These are phyloP conservation scores for Tolypocladium cylindrosporum DNA, from an alignment of 2,329 filamentous ascomycete species.

Conservation along the genomic window DNA sequence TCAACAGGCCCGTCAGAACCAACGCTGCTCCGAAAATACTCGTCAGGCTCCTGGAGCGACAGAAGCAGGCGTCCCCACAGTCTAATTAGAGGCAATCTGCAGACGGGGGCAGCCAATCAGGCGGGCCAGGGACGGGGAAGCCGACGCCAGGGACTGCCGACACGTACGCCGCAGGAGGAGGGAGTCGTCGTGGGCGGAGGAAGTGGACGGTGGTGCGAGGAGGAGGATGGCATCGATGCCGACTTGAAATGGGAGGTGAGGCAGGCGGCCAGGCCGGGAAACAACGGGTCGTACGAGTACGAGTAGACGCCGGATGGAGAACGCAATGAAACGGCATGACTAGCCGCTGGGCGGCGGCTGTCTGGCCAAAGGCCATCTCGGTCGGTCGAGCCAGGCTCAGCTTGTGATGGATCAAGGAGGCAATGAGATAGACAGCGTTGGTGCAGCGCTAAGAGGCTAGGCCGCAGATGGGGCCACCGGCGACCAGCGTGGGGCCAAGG, in stretches of 20 bases:
- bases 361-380: background rate
- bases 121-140: slow-evolving; percentile 6
- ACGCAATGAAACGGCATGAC: background rate
- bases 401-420: background rate
- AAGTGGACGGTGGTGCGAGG: background rate
- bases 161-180: background rate
- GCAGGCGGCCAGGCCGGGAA: background rate
- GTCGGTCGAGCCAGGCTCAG: background rate
- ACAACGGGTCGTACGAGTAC: background rate
- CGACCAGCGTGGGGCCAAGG: no score
- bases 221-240: background rate
- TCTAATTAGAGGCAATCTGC: slow-evolving; percentile 12
- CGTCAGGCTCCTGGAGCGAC: background rate
- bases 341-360: background rate
- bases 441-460: background rate
- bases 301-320: background rate
- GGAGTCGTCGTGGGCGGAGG: no score
- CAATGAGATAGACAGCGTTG: background rate
- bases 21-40: slow-evolving; percentile 1
- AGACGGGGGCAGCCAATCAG: slow-evolving; percentile 13
- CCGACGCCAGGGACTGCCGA: background rate
- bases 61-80: slow-evolving; percentile 6
- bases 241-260: background rate
- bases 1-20: background rate
- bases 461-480: background rate